phyloP scores from a whole-genome alignment of 208 protist species.

The Trypanosoma mega region DNA sequence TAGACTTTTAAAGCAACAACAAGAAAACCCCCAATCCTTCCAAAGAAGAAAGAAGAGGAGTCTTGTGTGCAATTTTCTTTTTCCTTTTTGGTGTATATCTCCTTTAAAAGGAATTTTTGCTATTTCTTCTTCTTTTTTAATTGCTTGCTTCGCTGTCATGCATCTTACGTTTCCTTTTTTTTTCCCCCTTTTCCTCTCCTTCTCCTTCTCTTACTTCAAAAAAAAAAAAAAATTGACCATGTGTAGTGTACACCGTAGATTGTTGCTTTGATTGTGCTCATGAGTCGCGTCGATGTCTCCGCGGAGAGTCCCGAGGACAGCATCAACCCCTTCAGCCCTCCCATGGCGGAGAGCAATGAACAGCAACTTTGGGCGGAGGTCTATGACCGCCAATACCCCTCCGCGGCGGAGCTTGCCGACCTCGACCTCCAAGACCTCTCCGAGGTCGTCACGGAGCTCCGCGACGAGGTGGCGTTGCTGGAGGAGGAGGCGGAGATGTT shows the following conservation, averaged over 20 bases:
- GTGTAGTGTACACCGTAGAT: no score
- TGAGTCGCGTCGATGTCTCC: background rate
- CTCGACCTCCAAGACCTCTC: conserved; percentile 41
- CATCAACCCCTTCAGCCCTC: conserved; percentile 1
- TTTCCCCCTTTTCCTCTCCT: conserved; percentile 7
- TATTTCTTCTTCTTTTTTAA: conserved; percentile 11
- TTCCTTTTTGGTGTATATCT: no score
- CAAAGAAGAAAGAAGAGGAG: no score
- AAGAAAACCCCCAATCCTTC: no score
- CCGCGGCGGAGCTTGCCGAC: conserved; percentile 44
- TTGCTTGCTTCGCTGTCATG: background rate
- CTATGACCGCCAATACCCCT: conserved; percentile 61
- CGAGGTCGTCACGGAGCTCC: conserved; percentile 55
- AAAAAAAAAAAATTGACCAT: no score
- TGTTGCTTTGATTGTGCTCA: no score
- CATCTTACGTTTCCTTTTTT: background rate
- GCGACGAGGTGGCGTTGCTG: conserved; percentile 63
- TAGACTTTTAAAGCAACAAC: no score
- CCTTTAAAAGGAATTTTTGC: background rate
- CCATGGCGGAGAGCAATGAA: conserved; percentile 22
- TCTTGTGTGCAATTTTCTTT: no score
- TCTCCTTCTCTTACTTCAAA: no score
- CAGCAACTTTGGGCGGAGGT: conserved; percentile 55
- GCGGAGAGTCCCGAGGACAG: background rate
- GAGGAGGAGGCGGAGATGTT: conserved; percentile 63